A percentile compares a stretch with the other conserved stretches of the same genome.
phyloP scores from a whole-genome alignment of 768 basidiomycete genomes.

The Lentinula sp. region DNA sequence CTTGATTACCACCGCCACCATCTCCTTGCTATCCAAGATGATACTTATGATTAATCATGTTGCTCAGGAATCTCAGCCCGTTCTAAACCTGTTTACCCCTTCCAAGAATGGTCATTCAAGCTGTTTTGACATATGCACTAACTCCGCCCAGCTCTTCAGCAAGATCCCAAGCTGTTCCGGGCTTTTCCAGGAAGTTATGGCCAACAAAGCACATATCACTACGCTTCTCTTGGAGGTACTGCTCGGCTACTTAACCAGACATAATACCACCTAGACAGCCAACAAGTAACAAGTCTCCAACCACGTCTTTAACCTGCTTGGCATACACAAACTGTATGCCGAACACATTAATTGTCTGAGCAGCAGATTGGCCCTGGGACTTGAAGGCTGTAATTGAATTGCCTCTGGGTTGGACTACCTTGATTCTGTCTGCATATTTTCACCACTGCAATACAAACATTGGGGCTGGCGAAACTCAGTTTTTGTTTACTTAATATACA shows the following conservation, averaged over 20 bases:
- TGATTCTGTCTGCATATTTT: too few relatives aligned
- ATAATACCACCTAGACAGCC: conserved; percentile 51
- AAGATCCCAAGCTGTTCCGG: conserved; percentile 43
- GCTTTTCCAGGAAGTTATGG: conserved; percentile 55
- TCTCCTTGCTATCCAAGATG: too few relatives aligned
- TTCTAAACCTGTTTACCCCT: too few relatives aligned
- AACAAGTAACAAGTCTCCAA: conserved; percentile 27
- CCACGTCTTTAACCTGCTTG: conserved; percentile 39
- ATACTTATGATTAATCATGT: too few relatives aligned
- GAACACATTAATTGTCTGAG: conserved; percentile 29
- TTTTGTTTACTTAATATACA: too few relatives aligned
- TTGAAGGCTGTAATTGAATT: too few relatives aligned
- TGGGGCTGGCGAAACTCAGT: too few relatives aligned
- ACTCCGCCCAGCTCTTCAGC: conserved; percentile 52
- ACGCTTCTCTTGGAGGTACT: conserved; percentile 46
- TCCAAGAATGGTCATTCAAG: conserved; percentile 44
- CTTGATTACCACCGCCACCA: too few relatives aligned
- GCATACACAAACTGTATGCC: conserved; percentile 53
- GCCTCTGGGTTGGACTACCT: too few relatives aligned
- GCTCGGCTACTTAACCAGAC: conserved; percentile 49
- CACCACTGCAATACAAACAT: too few relatives aligned
- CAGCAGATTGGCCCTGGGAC: conserved; percentile 49
- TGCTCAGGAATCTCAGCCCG: too few relatives aligned
- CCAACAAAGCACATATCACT: conserved; percentile 57
- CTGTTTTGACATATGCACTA: conserved; percentile 42